Evolutionary conservation across 1,139 yeast genomes (phyloP), one percentile per base, ranked within the genome.

Genomic region (Wickerhamomyces sp.): DNA sequence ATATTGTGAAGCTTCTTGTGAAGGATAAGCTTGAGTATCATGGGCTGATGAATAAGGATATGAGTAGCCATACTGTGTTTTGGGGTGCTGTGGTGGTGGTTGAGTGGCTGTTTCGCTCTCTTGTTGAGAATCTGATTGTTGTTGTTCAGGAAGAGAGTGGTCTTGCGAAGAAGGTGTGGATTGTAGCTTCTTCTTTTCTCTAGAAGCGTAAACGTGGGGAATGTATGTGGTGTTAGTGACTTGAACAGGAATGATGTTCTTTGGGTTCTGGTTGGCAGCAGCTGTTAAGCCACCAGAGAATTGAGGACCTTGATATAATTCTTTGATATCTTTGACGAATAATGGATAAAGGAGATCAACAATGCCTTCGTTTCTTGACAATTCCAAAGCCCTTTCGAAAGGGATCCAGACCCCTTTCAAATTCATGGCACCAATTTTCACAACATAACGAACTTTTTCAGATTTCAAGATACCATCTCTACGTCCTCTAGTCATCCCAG

Each of bases 381-480:
- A 81, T 30, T 86, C 85, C 38, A 86, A 69, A 2, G 97, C 97
- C 39, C 97, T 72, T 54, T 90, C 97, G 61, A 89, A 89, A 1
- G 97, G 97, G 47, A 90, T 89, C 97, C 97, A 90, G 31, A 90
- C 97, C 40, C 98, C 98, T 64, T 92, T 90, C 55, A 90, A 70
- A 61, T 90, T 96, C 97, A 90, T 90, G 19, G 96, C 86, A 14
- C 98, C 98, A 51, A 90, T 87, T 63, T 90, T 90, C 41, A 90
- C 96, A 36, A 92, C 97, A 59, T 88, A 94, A 37, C 97, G 72
- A 31, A 81, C 78, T 59, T 88, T 86, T 60, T 90, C 97, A 45
- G 86, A 80, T 65, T 90, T 90, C 47, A 90, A 69, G 45, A 92
- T 84, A 10, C 97, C 97, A 63, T 90, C 98, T 49, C 98, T 74